A percentile compares a stretch with the other conserved stretches of the same genome.
These are phyloP conservation scores for Flaveria ramosissima DNA, from an alignment of 129 eudicot species.

Conservation along the genomic window DNA sequence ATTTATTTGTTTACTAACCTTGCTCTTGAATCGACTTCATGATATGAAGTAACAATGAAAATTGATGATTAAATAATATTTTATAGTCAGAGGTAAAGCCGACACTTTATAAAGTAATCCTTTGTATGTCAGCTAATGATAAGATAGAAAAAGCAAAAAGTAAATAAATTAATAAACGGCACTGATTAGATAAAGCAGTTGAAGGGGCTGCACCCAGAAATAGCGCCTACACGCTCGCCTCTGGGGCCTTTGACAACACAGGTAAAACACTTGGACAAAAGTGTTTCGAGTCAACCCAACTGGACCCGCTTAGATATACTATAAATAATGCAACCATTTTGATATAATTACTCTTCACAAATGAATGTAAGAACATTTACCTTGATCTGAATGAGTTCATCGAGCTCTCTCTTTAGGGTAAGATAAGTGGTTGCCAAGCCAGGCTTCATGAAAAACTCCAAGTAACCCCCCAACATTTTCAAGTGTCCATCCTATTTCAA, in stretches of 20 bases:
- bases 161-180: no score
- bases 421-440: conserved; percentile 68
- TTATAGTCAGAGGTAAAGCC: no score
- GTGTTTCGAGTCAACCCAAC: neutral
- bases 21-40: no score
- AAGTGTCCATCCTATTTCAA: conserved; percentile 81
- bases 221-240: no score
- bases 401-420: conserved; percentile 68
- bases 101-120: no score
- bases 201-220: no score
- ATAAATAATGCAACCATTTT: conserved; percentile 2
- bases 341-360: neutral
- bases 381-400: conserved; percentile 80
- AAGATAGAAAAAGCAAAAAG: no score
- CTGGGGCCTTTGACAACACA: neutral
- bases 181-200: no score
- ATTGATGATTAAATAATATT: no score
- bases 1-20: no score
- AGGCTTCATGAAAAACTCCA: conserved; percentile 92
- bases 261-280: neutral
- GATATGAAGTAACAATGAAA: no score
- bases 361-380: conserved; percentile 31
- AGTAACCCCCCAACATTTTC: conserved; percentile 91
- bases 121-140: no score
- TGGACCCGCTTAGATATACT: neutral